Base-by-base conservation (phyloP, 345 rosid species). In the Litchi chinensis region DNA sequence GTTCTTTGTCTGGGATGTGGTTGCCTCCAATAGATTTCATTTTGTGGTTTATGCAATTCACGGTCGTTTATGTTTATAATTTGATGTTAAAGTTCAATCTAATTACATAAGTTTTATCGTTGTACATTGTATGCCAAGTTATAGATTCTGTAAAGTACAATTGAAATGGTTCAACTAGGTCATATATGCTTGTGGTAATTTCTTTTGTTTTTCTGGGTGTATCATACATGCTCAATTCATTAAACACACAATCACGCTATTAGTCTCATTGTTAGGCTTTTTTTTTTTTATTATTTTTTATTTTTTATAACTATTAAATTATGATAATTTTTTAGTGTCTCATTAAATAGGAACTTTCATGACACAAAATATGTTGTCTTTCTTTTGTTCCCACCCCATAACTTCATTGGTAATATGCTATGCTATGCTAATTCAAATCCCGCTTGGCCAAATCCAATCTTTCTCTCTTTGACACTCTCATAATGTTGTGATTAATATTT, bases 101-200 rank as follows among this genome's bases (percentile, higher is more conserved):
- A 60, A 3, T 60, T n/a, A 11, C 13, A n/a, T 60, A 60, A 60
- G 65, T 16, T 60, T 60, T 60, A 60, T 19, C 28, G 21, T 60
- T 5, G 1, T 60, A 60, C 65, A 22, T 21, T 60, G 4, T 60
- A 60, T 22, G 5, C 65, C 65, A 60, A 21, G 26, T 60, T 11
- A 60, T 60, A 19, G 4, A 6, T 60, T 10, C 13, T 22, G 6
- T 60, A 60, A 54, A n/a, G 65, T 19, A 57, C 10, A 8, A 6
- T 60, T 60, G 65, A 60, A 60, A 60, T 60, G 65, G 65, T 60
- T 60, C 65, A 60, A 60, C 65, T 60, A 60, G 65, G 24, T 60
- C 28, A 60, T 60, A 60, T 60, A 19, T 22, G 28, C 65, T 19
- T 60, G 65, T 60, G n/a, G n/a, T 54, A 54, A 21, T 60, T 60